phyloP scores from a whole-genome alignment of 2,329 filamentous ascomycete genomes.

The Hymenoscyphus repandus region DNA sequence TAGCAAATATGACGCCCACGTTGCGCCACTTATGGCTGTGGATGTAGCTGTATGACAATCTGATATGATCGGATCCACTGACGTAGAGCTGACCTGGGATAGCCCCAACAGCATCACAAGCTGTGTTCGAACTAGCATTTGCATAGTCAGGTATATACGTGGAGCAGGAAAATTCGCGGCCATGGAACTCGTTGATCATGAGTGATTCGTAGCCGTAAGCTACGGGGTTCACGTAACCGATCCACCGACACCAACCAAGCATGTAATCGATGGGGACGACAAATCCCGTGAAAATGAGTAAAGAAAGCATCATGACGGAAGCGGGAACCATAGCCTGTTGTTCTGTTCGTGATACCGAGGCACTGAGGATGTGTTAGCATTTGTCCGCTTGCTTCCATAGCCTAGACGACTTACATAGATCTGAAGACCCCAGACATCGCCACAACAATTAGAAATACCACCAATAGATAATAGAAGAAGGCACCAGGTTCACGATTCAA shows the following conservation, averaged over 20 bases:
- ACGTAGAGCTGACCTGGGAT: constrained; percentile 46
- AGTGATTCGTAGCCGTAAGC: constrained; percentile 74
- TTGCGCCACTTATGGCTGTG: constrained; percentile 40
- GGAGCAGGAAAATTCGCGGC: constrained; percentile 13
- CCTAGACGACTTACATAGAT: constrained; percentile 70
- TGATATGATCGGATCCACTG: constrained; percentile 53
- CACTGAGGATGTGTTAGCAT: constrained; percentile 47
- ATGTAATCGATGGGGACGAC: constrained; percentile 47
- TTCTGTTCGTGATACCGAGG: constrained; percentile 63
- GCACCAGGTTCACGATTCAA: constrained; percentile 56
- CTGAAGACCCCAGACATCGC: constrained; percentile 70
- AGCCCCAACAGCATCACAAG: constrained; percentile 55
- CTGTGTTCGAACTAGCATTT: constrained; percentile 15
- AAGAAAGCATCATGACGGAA: constrained; percentile 39
- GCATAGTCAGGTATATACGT: constrained; percentile 12
- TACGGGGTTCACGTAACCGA: constrained; percentile 58
- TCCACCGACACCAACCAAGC: constrained; percentile 75
- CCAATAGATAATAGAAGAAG: constrained; percentile 70
- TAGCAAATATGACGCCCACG: constrained; percentile 61
- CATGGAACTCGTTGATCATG: constrained; percentile 72
- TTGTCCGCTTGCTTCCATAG: constrained; percentile 50
- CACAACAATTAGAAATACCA: constrained; percentile 14
- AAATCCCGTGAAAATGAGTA: constrained; percentile 32
- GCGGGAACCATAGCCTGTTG: constrained; percentile 58
- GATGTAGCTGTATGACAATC: constrained; percentile 49